Percentiles rank a stretch among this genome's conserved stretches.
These are phyloP conservation scores for Cryptococcus floricola DNA, from an alignment of 1,284 basidiomycete species.

Conservation along the genomic window DNA sequence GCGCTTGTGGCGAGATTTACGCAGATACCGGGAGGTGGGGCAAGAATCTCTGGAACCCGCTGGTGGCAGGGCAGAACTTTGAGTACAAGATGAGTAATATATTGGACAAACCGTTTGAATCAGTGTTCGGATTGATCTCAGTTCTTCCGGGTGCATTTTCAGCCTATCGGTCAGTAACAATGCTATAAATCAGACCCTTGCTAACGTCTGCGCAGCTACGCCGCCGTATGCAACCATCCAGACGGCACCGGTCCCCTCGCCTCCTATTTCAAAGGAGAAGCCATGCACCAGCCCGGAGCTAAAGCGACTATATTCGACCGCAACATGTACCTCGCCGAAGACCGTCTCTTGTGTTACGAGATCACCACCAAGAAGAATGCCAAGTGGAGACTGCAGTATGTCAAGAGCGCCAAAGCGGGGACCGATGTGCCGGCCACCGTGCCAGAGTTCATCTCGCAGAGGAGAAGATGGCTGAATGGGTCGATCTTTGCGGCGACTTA, in stretches of 20 bases:
- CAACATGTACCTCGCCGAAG: constrained; percentile 82
- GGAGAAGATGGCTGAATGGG: constrained; percentile 85
- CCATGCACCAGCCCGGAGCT: constrained; percentile 58
- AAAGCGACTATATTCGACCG: constrained; percentile 55
- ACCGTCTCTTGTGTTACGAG: constrained; percentile 43
- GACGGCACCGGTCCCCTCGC: constrained; percentile 83
- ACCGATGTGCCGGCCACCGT: constrained; percentile 75
- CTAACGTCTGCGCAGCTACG: constrained; percentile 58
- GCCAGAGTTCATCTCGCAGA: constrained; percentile 84
- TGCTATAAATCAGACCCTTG: background rate
- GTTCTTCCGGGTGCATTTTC: constrained; percentile 84
- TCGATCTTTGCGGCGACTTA: constrained; percentile 67
- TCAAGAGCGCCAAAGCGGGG: constrained; percentile 83
- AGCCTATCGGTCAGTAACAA: constrained; percentile 57
- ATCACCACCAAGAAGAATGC: constrained; percentile 46
- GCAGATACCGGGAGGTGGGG: constrained; percentile 75
- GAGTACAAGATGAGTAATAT: constrained; percentile 80
- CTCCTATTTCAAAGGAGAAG: constrained; percentile 85
- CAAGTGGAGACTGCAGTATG: constrained; percentile 69
- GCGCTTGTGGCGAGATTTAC: constrained; percentile 90
- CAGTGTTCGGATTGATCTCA: constrained; percentile 85
- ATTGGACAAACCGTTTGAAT: constrained; percentile 87
- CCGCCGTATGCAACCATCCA: constrained; percentile 72
- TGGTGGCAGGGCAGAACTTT: constrained; percentile 88
- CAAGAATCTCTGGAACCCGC: constrained; percentile 73